Evolutionary conservation across 176 grass and related monocot genomes (phyloP).

Genomic region (Canna indica): DNA sequence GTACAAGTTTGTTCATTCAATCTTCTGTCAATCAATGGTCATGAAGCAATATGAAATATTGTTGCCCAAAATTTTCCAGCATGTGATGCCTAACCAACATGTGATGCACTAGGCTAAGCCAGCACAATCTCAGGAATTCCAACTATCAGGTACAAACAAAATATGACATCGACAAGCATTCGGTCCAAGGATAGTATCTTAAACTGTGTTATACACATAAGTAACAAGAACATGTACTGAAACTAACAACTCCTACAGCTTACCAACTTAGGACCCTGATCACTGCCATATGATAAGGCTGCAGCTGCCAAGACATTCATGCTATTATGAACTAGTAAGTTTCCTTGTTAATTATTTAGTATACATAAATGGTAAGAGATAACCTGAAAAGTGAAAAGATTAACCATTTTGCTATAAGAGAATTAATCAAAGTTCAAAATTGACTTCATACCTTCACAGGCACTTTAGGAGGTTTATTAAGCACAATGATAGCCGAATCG

Average conservation of each 20-base stretch:
- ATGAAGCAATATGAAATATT: not conserved
- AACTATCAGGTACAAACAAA: not conserved
- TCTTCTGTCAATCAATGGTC: not conserved
- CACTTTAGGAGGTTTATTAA: constrained; percentile 78
- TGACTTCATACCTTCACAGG: constrained; percentile 56
- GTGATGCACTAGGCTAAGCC: not conserved
- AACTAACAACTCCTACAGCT: constrained; percentile 14
- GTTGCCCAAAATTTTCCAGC: no score
- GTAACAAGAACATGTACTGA: not conserved
- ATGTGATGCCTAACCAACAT: not conserved
- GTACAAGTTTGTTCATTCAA: not conserved
- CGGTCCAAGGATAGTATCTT: not conserved
- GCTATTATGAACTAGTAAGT: constrained; percentile 82
- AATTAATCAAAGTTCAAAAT: constrained; percentile 1
- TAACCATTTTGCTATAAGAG: not conserved
- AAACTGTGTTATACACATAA: not conserved
- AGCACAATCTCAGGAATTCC: not conserved
- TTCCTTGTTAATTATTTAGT: constrained; percentile 38
- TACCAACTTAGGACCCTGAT: constrained; percentile 73
- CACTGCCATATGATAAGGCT: constrained; percentile 65
- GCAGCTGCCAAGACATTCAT: constrained; percentile 83
- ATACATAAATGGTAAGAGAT: no score
- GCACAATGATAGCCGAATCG: constrained; percentile 71
- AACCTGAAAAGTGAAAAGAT: not conserved
- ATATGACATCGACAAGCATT: not conserved